Percentiles rank a stretch among this genome's conserved stretches.
Conservation (phyloP, 208 protist species). For the Vickermania ingenoplastis region DNA sequence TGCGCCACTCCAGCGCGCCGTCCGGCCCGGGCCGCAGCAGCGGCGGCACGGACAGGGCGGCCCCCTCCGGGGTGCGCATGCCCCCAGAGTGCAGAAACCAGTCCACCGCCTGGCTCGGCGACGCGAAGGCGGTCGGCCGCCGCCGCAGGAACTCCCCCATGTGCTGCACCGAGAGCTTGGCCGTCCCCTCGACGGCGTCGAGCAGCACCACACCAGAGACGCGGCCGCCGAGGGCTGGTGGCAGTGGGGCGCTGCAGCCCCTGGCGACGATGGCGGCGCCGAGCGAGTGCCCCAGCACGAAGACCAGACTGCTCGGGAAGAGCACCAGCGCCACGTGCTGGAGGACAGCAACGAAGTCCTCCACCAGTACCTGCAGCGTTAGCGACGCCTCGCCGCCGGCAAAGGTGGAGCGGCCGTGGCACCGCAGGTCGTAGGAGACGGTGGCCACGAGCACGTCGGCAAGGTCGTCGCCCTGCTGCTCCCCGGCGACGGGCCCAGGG, state of each 20-base stretch:
- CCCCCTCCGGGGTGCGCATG: conserved; percentile 53
- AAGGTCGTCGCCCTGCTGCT: conserved; percentile 9
- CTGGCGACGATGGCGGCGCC: conserved; percentile 67
- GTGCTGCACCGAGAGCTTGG: conserved; percentile 61
- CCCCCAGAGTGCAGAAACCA: conserved; percentile 77
- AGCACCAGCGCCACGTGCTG: conserved; percentile 21
- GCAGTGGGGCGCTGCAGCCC: conserved; percentile 6
- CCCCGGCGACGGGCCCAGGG: neutral
- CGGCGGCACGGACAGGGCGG: conserved; percentile 63
- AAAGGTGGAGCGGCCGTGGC: conserved; percentile 75
- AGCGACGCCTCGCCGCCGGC: conserved; percentile 51
- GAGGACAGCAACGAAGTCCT: conserved; percentile 56
- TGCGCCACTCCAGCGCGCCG: conserved; percentile 53
- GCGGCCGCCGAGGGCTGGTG: conserved; percentile 11
- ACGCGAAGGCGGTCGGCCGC: conserved; percentile 55
- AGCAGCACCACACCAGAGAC: conserved; percentile 70
- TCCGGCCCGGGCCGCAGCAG: conserved; percentile 22
- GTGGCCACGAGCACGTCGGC: conserved; percentile 28
- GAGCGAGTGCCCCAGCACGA: conserved; percentile 81
- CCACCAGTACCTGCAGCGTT: conserved; percentile 45
- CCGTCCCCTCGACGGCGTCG: conserved; percentile 88
- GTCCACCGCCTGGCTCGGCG: conserved; percentile 43
- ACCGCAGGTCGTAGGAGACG: conserved; percentile 78
- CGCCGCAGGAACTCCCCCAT: conserved; percentile 72
- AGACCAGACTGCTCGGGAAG: conserved; percentile 37